Percentiles rank a stretch among this genome's conserved stretches.
Conservation (phyloP, 495 filamentous ascomycete genomes). For the Hypoxylon fuscum region DNA sequence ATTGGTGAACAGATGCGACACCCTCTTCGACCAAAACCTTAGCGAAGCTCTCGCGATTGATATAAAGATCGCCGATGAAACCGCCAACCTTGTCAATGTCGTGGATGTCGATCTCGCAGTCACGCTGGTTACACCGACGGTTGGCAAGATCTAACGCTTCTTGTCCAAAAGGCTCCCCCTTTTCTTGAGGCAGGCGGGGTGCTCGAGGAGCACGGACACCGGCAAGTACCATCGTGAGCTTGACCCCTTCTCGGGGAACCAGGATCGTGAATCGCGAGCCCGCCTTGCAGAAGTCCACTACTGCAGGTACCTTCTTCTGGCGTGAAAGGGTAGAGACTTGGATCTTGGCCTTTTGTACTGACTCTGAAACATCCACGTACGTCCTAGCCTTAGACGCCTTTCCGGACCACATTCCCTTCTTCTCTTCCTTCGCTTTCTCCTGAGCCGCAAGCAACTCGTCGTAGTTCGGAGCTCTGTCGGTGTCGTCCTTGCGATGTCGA, state of each 20-base stretch:
- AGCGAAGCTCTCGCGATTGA: slow-evolving; percentile 96
- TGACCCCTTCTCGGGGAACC: slow-evolving; percentile 90
- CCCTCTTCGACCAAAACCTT: slow-evolving; percentile 95
- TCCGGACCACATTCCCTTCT: slow-evolving; percentile 92
- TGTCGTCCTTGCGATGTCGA: slow-evolving; percentile 90
- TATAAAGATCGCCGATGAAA: slow-evolving; percentile 93
- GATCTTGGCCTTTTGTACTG: slow-evolving; percentile 91
- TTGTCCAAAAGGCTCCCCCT: slow-evolving; percentile 91
- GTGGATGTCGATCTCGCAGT: slow-evolving; percentile 95
- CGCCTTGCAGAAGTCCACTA: slow-evolving; percentile 97
- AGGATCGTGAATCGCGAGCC: slow-evolving; percentile 93
- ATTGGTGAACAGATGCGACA: slow-evolving; percentile 86
- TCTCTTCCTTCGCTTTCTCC: slow-evolving; percentile 79
- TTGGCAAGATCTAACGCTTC: slow-evolving; percentile 93
- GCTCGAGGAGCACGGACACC: slow-evolving; percentile 93
- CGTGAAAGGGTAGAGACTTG: slow-evolving; percentile 85
- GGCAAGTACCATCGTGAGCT: slow-evolving; percentile 93
- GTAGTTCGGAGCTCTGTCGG: slow-evolving; percentile 90
- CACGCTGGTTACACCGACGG: slow-evolving; percentile 87
- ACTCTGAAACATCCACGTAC: slow-evolving; percentile 91
- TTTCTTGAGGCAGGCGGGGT: slow-evolving; percentile 76
- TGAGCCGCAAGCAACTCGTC: slow-evolving; percentile 92
- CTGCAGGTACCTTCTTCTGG: slow-evolving; percentile 89
- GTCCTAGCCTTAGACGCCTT: slow-evolving; percentile 82
- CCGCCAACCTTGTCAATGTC: slow-evolving; percentile 95